A percentile compares a stretch with the other conserved stretches of the same genome.
Conservation (phyloP, 805 yeast genomes). For the Cyberlindnera mycetangii region DNA sequence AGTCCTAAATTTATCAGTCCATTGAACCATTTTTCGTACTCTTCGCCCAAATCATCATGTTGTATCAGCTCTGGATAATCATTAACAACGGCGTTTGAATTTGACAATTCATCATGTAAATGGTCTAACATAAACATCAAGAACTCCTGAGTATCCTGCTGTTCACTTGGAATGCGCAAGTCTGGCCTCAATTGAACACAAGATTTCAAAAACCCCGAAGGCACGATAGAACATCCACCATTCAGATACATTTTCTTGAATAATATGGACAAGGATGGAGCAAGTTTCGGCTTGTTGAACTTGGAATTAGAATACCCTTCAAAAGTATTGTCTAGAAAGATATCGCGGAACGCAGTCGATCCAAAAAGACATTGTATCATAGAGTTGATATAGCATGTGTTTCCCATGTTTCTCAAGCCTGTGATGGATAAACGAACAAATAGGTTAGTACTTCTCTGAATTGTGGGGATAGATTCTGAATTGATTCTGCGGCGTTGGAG, state of each 20-base stretch:
- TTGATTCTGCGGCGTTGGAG: constrained; percentile 17
- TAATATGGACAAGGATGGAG: constrained; percentile 51
- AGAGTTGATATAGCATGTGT: constrained; percentile 74
- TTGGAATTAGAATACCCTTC: constrained; percentile 38
- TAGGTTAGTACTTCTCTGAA: constrained; percentile 35
- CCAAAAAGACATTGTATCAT: constrained; percentile 70
- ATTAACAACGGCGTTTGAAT: constrained; percentile 34
- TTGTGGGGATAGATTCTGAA: constrained; percentile 32
- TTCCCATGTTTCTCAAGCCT: constrained; percentile 65
- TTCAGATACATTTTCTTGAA: constrained; percentile 55
- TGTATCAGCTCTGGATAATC: constrained; percentile 38
- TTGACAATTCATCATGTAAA: constrained; percentile 62
- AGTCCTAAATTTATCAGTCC: constrained; percentile 54
- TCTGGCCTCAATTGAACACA: constrained; percentile 59
- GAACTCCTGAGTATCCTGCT: constrained; percentile 81
- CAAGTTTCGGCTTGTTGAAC: constrained; percentile 31
- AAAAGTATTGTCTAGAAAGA: constrained; percentile 47
- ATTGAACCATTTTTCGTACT: constrained; percentile 62
- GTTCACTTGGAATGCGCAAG: constrained; percentile 66
- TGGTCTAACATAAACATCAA: constrained; percentile 62
- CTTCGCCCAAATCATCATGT: constrained; percentile 39
- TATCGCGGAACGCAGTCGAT: constrained; percentile 42
- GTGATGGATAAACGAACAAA: constrained; percentile 49
- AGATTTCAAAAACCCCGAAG: constrained; percentile 56
- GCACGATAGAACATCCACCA: constrained; percentile 62